phyloP scores from a whole-genome alignment of 441 rosid species.

The Gossypium lobatum region DNA sequence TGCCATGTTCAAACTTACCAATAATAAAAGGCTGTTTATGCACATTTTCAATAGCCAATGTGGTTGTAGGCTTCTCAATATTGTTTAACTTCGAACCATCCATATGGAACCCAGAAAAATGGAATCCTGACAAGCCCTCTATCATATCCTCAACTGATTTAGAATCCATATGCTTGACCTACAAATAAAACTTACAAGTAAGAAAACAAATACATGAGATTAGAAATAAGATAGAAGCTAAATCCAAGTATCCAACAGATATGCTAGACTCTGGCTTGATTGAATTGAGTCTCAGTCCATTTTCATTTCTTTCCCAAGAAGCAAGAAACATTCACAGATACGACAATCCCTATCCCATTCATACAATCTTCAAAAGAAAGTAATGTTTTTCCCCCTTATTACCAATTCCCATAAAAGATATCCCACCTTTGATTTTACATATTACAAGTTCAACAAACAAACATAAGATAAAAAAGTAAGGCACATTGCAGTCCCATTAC shows the following conservation, averaged over 20 bases:
- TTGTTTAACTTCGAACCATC: constrained; percentile 40
- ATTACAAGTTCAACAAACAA: not conserved
- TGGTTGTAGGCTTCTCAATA: constrained; percentile 34
- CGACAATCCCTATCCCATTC: not conserved
- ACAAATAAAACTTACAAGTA: constrained; percentile 10
- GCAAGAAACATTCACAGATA: not conserved
- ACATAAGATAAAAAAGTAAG: not conserved
- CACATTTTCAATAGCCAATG: constrained; percentile 44
- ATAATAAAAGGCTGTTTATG: constrained; percentile 85
- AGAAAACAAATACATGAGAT: constrained; percentile 2
- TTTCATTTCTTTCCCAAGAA: not conserved
- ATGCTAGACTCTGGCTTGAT: not conserved
- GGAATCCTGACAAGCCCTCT: constrained; percentile 74
- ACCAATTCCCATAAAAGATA: not conserved
- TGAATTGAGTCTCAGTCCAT: not conserved
- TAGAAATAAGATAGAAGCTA: constrained; percentile 5
- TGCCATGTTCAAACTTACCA: constrained; percentile 36
- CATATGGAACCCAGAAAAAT: constrained; percentile 90
- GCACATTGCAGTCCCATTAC: not conserved
- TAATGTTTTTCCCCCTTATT: not conserved
- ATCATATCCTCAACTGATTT: constrained; percentile 66
- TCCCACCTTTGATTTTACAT: not conserved
- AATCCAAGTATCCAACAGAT: not conserved
- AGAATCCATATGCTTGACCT: constrained; percentile 49
- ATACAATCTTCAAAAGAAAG: not conserved